These are phyloP conservation scores for Fusarium sp. DNA, from an alignment of 2,329 filamentous ascomycete species.

Conservation along the genomic window DNA sequence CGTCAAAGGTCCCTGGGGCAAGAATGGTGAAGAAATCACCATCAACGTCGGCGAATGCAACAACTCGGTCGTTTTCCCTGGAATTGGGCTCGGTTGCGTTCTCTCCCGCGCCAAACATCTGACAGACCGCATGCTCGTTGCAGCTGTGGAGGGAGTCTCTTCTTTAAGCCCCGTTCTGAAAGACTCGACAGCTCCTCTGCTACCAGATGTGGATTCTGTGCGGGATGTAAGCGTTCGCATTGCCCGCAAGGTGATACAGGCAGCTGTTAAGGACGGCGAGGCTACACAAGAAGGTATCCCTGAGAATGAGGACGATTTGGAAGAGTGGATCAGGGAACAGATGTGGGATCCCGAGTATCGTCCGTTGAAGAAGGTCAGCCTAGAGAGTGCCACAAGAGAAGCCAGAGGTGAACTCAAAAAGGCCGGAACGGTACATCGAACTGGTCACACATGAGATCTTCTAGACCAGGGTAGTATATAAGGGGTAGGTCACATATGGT, in stretches of 20 bases:
- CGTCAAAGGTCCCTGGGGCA: constrained; percentile 71
- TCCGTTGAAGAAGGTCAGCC: constrained; percentile 68
- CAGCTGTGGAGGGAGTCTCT: constrained; percentile 80
- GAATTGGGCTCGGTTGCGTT: constrained; percentile 84
- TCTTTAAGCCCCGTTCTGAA: constrained; percentile 75
- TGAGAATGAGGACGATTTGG: constrained; percentile 63
- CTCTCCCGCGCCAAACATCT: constrained; percentile 75
- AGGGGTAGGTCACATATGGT: not conserved
- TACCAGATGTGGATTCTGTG: constrained; percentile 82
- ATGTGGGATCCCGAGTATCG: constrained; percentile 84
- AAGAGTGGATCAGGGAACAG: constrained; percentile 80
- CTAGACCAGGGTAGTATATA: not conserved
- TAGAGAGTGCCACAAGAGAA: constrained; percentile 64
- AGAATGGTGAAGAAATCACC: constrained; percentile 57
- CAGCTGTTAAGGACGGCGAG: constrained; percentile 76
- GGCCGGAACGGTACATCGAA: constrained; percentile 49
- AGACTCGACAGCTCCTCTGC: constrained; percentile 72
- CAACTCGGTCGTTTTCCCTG: constrained; percentile 87
- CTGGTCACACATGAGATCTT: constrained; percentile 17
- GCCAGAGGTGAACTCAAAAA: constrained; percentile 59
- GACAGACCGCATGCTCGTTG: constrained; percentile 84
- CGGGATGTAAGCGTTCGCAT: constrained; percentile 82
- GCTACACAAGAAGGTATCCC: constrained; percentile 76
- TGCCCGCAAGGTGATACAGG: constrained; percentile 78
- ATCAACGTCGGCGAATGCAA: constrained; percentile 82